Conservation (phyloP, 2,329 filamentous ascomycete genomes). For the Colletotrichum sp. region DNA sequence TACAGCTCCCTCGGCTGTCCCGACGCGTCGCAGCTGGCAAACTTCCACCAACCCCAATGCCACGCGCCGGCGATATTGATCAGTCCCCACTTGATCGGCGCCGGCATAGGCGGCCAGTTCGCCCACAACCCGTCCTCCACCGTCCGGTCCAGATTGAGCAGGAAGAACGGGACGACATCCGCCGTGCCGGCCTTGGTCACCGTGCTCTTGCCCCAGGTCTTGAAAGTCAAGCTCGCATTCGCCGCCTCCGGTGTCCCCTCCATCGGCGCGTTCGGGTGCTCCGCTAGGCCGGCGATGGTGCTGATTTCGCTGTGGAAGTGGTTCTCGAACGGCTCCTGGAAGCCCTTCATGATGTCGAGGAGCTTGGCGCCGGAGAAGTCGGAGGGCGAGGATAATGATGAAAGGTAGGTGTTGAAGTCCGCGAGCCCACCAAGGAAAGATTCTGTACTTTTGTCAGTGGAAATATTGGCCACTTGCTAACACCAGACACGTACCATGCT, state of each 20-base stretch:
- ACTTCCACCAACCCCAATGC: conserved; percentile 67
- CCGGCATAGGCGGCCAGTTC: conserved; percentile 70
- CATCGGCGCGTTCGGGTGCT: conserved; percentile 56
- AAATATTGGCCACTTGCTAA: neutral
- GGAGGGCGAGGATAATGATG: conserved; percentile 41
- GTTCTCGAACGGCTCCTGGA: conserved; percentile 54
- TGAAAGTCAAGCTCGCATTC: conserved; percentile 56
- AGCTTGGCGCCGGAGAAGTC: conserved; percentile 52
- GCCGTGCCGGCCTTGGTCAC: conserved; percentile 64
- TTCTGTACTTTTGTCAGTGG: conserved; percentile 26
- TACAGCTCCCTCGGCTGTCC: conserved; percentile 60
- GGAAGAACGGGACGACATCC: conserved; percentile 69
- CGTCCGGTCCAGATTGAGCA: conserved; percentile 66
- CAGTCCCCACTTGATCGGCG: conserved; percentile 63
- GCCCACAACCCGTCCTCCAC: conserved; percentile 65
- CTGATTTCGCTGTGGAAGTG: conserved; percentile 63
- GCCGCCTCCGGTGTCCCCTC: conserved; percentile 49
- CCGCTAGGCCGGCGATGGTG: conserved; percentile 54
- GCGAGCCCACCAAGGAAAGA: conserved; percentile 57
- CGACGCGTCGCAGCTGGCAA: conserved; percentile 63
- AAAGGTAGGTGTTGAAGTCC: conserved; percentile 58
- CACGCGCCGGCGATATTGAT: conserved; percentile 63
- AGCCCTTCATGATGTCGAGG: conserved; percentile 53
- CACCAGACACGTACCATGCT: conserved; percentile 53
- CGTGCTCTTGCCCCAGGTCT: conserved; percentile 66